Conservation (phyloP, 257 asterid genomes). For the Solanum dulcamara region DNA sequence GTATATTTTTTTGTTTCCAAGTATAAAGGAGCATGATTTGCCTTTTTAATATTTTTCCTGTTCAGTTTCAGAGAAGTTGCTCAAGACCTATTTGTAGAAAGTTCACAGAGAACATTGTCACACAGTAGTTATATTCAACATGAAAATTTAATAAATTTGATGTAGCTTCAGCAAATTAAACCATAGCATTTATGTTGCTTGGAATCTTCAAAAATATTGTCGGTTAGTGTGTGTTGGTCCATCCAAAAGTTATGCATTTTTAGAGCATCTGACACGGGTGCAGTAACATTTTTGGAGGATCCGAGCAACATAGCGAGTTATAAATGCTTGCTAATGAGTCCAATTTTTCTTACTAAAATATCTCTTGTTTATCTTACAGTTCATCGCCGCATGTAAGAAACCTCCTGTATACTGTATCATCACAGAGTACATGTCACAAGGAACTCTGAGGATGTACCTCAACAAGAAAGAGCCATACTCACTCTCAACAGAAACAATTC, state of each 20-base stretch:
- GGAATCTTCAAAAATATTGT: neutral
- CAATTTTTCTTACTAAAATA: neutral
- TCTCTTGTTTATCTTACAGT: slow-evolving; percentile 3
- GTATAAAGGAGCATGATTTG: neutral
- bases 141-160: neutral
- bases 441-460: slow-evolving; percentile 33
- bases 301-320: neutral
- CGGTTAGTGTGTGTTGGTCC: neutral
- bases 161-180: neutral
- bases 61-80: neutral
- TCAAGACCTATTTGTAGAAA: neutral
- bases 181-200: neutral
- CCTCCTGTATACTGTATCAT: slow-evolving; percentile 38
- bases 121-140: neutral
- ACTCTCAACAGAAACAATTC: slow-evolving; percentile 25
- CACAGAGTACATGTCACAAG: slow-evolving; percentile 37
- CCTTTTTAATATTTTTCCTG: neutral
- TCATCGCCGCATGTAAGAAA: slow-evolving; percentile 30
- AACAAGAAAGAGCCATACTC: slow-evolving; percentile 36
- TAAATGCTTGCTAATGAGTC: neutral
- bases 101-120: neutral
- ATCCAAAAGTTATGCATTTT: neutral
- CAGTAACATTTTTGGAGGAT: neutral
- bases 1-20: neutral
- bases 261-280: neutral